Base-by-base conservation (phyloP, 2,329 filamentous ascomycete genomes). In the Phyllosticta paracitricarpa region DNA sequence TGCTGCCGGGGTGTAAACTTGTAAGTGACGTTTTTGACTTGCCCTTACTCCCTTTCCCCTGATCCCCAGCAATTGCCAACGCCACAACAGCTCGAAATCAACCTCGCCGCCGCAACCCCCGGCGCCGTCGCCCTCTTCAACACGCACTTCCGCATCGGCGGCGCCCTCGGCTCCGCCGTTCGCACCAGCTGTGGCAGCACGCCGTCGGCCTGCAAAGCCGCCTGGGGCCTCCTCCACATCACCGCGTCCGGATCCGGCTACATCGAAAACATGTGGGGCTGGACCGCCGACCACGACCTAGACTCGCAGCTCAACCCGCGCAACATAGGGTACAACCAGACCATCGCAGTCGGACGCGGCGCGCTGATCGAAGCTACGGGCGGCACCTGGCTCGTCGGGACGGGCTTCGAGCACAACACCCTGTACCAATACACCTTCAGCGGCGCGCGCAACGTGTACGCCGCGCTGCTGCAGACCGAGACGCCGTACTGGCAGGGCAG, bases 241-340 rank as follows among this genome's bases (percentile, higher is more conserved):
- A 77, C 77, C 0, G 62, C 69, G 7, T 71, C 71, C 0, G 76
- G 77, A 0, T 78, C 78, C 1, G 77, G 77, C 7, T 83, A 83
- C 65, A 74, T 83, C 55, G 81, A 84, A 66, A 82, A 81, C 63
- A 74, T 76, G 63, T 82, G 79, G 81, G 77, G 76, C 67, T 81
- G 79, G 79, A 75, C 77, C 1, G 79, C 80, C 0, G 81, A 84
- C 65, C 82, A 84, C 70, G 78, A 79, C 63, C 72, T 84, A 17
- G 74, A 78, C 56, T 30, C 26, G 58, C 54, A 24, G 2, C 12
- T 10, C n/a, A n/a, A 22, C 52, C 10, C 26, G 9, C 25, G 10
- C 25, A n/a, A 19, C 10, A 14, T 19, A 4, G 54, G 40, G 56
- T 64, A 65, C 51, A 75, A 74, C 58, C 76, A 70, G 55, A 69